Evolutionary conservation across 306 rosid species (phyloP), one percentile per base, ranked within the genome.

Genomic region (Astragalus glycyphyllos): DNA sequence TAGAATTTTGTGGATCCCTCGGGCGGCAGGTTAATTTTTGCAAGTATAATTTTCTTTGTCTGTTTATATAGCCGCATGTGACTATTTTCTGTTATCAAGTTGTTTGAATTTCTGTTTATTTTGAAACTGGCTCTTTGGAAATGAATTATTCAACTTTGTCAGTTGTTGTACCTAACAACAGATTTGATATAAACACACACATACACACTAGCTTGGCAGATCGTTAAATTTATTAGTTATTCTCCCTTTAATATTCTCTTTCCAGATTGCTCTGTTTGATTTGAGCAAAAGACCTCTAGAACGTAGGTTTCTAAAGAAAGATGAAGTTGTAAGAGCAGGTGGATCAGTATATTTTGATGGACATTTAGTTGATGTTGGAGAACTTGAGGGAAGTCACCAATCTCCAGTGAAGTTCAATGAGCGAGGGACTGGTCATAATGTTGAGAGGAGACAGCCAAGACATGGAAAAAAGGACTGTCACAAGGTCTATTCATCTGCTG

Each of bases 351-450:
- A 74, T 54, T 88, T 91, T 68, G 84, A 59, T 81, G 80, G 86
- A 49, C 90, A 91, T 88, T 78, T 88, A 74, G 85, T 86, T 69
- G 86, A 88, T 35, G 81, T 85, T 14, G 90, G 90, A 77, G 92
- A 86, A 65, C 84, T 79, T 48, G 84, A 79, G 68, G 84, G 79
- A 58, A 83, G 73, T 53, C 65, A 71, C 63, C 79, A 81, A 63
- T 70, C 79, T 71, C 58, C 20, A 32, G 56, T 32, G 58, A 74
- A 84, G 75, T 58, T 61, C 58, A 82, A 70, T 35, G 71, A 63
- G 61, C 62, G 48, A 76, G 58, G 34, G 62, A 81, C 53, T 34
- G 44, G 49, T 62, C 31, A 26, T 26, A 26, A 26, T 38, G 66
- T 65, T 69, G 75, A 72, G 73, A 83, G 76, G 68, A 64, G 63